phyloP scores from a whole-genome alignment of 768 basidiomycete genomes.

The Lyophyllum semitale region DNA sequence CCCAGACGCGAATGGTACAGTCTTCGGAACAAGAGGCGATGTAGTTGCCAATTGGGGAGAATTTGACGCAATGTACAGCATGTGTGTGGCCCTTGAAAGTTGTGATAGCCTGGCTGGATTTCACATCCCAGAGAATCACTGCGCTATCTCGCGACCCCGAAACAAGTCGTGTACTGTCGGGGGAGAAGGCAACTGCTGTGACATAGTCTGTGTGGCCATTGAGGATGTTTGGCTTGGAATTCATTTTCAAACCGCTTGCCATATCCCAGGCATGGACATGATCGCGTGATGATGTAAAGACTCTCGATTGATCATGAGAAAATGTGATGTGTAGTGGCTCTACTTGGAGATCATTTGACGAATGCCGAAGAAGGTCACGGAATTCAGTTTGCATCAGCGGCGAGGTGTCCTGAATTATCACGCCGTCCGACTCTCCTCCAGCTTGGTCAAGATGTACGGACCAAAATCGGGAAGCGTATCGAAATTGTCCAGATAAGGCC shows the following conservation, averaged over 20 bases:
- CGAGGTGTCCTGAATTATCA: neutral
- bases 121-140: neutral
- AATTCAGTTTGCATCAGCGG: neutral
- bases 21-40: slow-evolving; percentile 5
- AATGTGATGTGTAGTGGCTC: neutral
- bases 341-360: neutral
- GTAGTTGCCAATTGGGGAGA: slow-evolving; percentile 1
- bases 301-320: neutral
- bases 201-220: slow-evolving; percentile 5
- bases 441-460: neutral
- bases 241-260: neutral
- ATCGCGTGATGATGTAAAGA: neutral
- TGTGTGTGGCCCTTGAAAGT: slow-evolving; percentile 1
- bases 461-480: slow-evolving; percentile 8
- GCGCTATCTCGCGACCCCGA: slow-evolving; percentile 4
- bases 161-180: neutral
- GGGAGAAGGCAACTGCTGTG: slow-evolving; percentile 6
- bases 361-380: neutral
- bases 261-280: neutral
- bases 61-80: slow-evolving; percentile 4
- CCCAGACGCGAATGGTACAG: slow-evolving; percentile 5
- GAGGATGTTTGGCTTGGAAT: neutral
- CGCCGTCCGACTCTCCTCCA: neutral
- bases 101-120: neutral
- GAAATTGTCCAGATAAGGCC: neutral